A percentile compares a stretch with the other conserved stretches of the same genome.
Conservation (phyloP, 768 basidiomycete genomes). For the Gyrodon lividus region DNA sequence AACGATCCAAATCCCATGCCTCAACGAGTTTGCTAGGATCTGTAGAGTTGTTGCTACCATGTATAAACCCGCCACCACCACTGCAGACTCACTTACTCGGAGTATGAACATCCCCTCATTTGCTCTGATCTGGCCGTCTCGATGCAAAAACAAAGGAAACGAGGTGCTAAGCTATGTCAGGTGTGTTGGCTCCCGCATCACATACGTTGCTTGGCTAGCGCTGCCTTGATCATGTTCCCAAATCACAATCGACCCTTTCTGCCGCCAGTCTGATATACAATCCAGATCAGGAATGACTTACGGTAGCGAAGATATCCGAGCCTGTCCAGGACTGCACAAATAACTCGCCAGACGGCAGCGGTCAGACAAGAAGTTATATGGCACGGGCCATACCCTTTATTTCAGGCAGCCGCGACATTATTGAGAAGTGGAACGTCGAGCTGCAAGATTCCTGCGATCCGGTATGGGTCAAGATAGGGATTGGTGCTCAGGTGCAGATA, state of each 20-base stretch:
- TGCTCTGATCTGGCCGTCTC: background rate
- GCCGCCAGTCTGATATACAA: background rate
- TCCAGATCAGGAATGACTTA: background rate
- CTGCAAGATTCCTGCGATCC: no score
- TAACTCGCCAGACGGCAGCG: no score
- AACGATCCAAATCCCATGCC: background rate
- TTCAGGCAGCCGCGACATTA: no score
- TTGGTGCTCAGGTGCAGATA: no score
- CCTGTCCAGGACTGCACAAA: no score
- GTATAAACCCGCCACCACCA: no score
- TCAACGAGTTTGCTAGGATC: background rate
- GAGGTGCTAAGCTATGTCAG: background rate
- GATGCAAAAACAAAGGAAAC: background rate
- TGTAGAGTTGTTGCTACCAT: background rate
- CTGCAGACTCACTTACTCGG: no score
- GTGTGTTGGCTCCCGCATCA: background rate
- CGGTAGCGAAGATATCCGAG: background rate
- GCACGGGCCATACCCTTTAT: no score
- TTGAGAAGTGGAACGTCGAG: no score
- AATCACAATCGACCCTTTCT: background rate
- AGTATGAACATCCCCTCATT: background rate
- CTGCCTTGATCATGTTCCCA: background rate
- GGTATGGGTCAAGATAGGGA: no score
- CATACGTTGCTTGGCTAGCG: background rate
- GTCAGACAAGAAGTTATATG: no score